Evolutionary conservation across 805 yeast species (phyloP).

Genomic region (Cyberlindnera xylosilytica): DNA sequence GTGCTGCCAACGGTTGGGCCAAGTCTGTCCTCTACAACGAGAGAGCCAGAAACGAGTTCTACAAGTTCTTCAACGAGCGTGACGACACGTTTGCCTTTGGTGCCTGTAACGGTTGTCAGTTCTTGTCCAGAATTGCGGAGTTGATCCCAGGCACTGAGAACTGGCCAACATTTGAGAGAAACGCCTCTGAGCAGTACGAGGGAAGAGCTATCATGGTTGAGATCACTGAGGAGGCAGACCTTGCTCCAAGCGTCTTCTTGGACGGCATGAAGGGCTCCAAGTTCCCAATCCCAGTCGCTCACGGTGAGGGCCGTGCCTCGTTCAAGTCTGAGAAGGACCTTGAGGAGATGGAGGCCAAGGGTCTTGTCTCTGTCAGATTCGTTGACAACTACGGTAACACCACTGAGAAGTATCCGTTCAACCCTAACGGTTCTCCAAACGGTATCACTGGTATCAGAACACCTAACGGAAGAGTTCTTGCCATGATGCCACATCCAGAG

Average conservation of each 20-base stretch:
- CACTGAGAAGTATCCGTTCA: constrained; percentile 84
- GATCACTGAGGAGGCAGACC: constrained; percentile 53
- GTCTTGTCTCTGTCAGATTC: constrained; percentile 67
- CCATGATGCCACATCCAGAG: constrained; percentile 99
- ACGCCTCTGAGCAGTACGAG: constrained; percentile 91
- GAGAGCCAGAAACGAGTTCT: constrained; percentile 70
- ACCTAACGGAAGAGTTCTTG: constrained; percentile 91
- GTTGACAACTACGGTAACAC: constrained; percentile 88
- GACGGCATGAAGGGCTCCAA: constrained; percentile 90
- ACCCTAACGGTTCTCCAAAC: constrained; percentile 93
- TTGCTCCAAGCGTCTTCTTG: constrained; percentile 61
- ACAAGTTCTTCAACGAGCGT: constrained; percentile 79
- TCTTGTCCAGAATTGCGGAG: constrained; percentile 79
- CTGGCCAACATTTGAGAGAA: constrained; percentile 96
- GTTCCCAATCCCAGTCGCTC: constrained; percentile 96
- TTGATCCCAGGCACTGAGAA: constrained; percentile 89
- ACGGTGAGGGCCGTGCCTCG: constrained; percentile 94
- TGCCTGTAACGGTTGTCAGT: constrained; percentile 98
- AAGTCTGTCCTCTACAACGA: constrained; percentile 88
- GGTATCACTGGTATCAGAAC: constrained; percentile 92
- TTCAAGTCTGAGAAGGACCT: constrained; percentile 50
- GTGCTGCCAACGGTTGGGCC: constrained; percentile 99
- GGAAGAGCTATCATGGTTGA: constrained; percentile 92
- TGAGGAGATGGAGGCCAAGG: constrained; percentile 45
- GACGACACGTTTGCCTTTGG: constrained; percentile 94